Conservation (phyloP, 352 stramenopile genomes). For the Globisporangium takayamanum region DNA sequence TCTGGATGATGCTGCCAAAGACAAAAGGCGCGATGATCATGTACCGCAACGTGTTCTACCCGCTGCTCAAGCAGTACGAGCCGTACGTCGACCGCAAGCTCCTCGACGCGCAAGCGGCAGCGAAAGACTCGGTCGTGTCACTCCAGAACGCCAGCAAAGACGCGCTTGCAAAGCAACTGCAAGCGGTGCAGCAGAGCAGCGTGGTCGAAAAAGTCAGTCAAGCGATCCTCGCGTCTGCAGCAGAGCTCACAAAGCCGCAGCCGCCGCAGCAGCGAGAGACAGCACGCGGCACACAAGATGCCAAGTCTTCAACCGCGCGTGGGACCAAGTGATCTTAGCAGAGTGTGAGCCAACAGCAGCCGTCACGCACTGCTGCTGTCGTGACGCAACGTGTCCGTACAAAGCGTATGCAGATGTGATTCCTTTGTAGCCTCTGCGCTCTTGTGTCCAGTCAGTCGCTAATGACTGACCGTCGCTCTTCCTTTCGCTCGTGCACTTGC, state of each 20-base stretch:
- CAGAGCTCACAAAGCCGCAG: constrained; percentile 5
- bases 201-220: constrained; percentile 43
- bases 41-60: constrained; percentile 52
- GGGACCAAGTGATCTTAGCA: too few species aligned
- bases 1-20: constrained; percentile 94
- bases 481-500: neutral
- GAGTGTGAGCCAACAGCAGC: too few species aligned
- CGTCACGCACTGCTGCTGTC: too few species aligned
- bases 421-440: too few species aligned
- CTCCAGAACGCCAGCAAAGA: constrained; percentile 43
- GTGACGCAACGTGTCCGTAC: too few species aligned
- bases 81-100: constrained; percentile 62
- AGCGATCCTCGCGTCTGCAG: constrained; percentile 22
- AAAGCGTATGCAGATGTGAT: too few species aligned
- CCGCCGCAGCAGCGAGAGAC: neutral
- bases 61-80: constrained; percentile 69
- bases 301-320: too few species aligned
- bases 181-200: constrained; percentile 41
- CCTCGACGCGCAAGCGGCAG: constrained; percentile 32
- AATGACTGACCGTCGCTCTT: neutral
- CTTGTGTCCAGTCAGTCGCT: too few species aligned
- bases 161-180: constrained; percentile 39
- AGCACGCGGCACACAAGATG: neutral
- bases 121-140: constrained; percentile 40
- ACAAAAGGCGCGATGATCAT: constrained; percentile 72